Conservation (phyloP, 176 grass and related monocot species). For the Avena eriantha region DNA sequence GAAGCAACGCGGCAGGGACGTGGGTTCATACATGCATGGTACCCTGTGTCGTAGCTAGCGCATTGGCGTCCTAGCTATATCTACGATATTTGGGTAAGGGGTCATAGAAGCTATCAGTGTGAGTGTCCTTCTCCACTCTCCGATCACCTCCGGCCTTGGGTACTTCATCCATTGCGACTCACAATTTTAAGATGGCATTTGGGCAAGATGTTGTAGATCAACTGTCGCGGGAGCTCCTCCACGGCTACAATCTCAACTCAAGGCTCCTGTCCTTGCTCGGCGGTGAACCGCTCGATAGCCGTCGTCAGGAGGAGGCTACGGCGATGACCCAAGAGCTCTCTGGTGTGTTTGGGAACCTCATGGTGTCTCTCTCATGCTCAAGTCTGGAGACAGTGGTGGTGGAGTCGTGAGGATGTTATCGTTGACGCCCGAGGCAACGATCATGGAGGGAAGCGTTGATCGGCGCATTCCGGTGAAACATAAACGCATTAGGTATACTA, state of each 20-base stretch:
- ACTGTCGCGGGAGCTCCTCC: slow-evolving; percentile 36
- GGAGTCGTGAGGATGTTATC: neutral
- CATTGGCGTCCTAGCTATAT: too few relatives aligned
- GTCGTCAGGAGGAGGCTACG: slow-evolving; percentile 22
- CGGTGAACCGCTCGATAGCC: slow-evolving; percentile 24
- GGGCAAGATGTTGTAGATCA: neutral
- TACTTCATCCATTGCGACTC: neutral
- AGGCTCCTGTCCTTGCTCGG: slow-evolving; percentile 36
- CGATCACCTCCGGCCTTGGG: neutral
- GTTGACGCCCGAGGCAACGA: neutral
- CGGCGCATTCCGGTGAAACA: neutral
- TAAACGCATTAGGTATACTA: slow-evolving; percentile 26
- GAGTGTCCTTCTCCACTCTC: neutral
- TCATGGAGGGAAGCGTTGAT: neutral
- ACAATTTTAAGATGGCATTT: slow-evolving; percentile 39
- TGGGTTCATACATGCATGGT: too few relatives aligned
- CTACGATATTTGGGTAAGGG: neutral
- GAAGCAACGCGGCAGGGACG: too few relatives aligned
- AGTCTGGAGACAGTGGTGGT: neutral
- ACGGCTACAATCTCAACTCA: slow-evolving; percentile 34
- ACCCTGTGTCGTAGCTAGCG: too few relatives aligned
- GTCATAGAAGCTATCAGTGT: neutral
- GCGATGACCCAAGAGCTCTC: slow-evolving; percentile 33
- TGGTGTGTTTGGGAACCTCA: slow-evolving; percentile 40
- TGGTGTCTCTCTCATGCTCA: slow-evolving; percentile 42